Evolutionary conservation across 2,329 filamentous ascomycete species (phyloP).

Genomic region (Metarhizium sp.): DNA sequence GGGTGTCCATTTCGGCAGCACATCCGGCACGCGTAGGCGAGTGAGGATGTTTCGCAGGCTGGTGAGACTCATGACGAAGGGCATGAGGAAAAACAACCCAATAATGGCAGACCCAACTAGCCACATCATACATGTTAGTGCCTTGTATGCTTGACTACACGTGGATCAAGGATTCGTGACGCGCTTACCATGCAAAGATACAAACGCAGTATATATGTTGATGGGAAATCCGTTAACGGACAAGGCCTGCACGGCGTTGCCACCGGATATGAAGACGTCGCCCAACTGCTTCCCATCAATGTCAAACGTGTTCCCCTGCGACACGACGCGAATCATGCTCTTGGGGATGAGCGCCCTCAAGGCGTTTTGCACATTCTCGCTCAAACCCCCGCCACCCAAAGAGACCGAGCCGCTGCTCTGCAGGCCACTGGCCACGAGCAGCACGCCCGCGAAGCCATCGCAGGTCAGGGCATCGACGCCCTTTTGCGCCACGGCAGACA

Average conservation of each 20-base stretch:
- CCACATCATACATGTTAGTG: neutral
- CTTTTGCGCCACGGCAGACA: slow-evolving; percentile 20
- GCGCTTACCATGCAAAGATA: slow-evolving; percentile 5
- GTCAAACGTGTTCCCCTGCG: slow-evolving; percentile 16
- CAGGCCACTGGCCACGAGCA: slow-evolving; percentile 17
- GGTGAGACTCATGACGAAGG: slow-evolving; percentile 18
- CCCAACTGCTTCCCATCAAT: slow-evolving; percentile 15
- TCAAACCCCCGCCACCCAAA: neutral
- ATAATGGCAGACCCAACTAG: slow-evolving; percentile 11
- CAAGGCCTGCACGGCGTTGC: slow-evolving; percentile 4
- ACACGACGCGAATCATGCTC: slow-evolving; percentile 16
- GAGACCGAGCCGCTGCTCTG: slow-evolving; percentile 14
- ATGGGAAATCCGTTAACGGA: slow-evolving; percentile 5
- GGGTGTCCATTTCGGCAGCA: slow-evolving; percentile 13
- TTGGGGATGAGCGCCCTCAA: slow-evolving; percentile 16
- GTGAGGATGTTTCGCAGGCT: slow-evolving; percentile 16
- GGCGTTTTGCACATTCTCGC: slow-evolving; percentile 7
- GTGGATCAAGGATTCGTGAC: neutral
- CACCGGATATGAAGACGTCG: slow-evolving; percentile 8
- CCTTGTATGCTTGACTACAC: neutral
- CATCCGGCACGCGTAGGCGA: slow-evolving; percentile 11
- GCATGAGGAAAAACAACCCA: slow-evolving; percentile 16
- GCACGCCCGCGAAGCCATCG: slow-evolving; percentile 23
- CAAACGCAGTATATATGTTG: neutral
- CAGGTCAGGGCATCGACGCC: slow-evolving; percentile 21